phyloP scores from a whole-genome alignment of 306 rosid genomes.

The Lathyrus oleraceus region DNA sequence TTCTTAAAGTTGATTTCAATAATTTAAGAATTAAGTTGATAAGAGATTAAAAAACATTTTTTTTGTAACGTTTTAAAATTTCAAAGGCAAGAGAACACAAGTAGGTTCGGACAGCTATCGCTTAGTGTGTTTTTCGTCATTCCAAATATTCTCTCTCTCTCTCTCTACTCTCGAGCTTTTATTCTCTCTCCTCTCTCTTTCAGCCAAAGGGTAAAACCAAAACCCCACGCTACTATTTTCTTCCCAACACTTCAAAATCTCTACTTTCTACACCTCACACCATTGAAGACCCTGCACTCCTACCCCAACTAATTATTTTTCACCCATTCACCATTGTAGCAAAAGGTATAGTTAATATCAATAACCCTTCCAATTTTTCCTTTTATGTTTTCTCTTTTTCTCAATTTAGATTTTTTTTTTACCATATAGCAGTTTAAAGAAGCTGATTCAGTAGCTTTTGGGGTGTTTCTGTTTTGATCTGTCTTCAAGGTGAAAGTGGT shows the following conservation, averaged over 20 bases:
- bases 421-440: not conserved
- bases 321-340: not conserved
- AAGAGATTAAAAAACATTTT: too few relatives aligned
- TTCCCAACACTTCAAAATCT: not conserved
- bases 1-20: too few relatives aligned
- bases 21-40: too few relatives aligned
- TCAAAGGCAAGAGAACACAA: not conserved
- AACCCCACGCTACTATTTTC: slow-evolving; percentile 3
- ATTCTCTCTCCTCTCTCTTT: slow-evolving; percentile 12
- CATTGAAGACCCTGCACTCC: slow-evolving; percentile 26
- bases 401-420: too few relatives aligned
- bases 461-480: not conserved
- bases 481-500: slow-evolving; percentile 14
- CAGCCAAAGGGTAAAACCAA: slow-evolving; percentile 5
- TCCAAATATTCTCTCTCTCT: slow-evolving; percentile 7
- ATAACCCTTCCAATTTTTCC: not conserved
- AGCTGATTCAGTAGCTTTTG: slow-evolving; percentile 3
- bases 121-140: not conserved
- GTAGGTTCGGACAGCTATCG: not conserved
- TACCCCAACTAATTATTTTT: slow-evolving; percentile 1
- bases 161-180: not conserved
- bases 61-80: not conserved
- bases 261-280: not conserved
- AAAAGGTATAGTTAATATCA: slow-evolving; percentile 11
- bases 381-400: not conserved